Evolutionary conservation across 2,329 filamentous ascomycete species (phyloP).

Genomic region (Calonectria fujianensis): DNA sequence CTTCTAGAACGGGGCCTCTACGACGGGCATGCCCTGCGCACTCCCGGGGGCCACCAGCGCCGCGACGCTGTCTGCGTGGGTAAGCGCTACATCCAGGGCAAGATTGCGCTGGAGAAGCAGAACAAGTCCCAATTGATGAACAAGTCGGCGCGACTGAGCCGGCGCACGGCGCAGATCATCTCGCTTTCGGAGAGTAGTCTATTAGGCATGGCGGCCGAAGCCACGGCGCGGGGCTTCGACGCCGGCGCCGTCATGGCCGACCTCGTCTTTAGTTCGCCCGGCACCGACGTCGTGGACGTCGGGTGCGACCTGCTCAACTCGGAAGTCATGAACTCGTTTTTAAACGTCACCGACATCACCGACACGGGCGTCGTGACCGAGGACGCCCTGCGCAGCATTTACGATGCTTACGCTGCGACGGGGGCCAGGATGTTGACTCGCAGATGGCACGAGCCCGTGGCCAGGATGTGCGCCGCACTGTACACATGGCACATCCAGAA

Average conservation of each 20-base stretch:
- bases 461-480: constrained; percentile 56
- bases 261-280: constrained; percentile 52
- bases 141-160: constrained; percentile 44
- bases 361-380: constrained; percentile 47
- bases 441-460: constrained; percentile 58
- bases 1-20: constrained; percentile 44
- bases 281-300: constrained; percentile 51
- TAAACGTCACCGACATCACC: constrained; percentile 49
- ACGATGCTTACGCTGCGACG: constrained; percentile 48
- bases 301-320: constrained; percentile 51
- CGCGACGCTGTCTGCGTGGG: constrained; percentile 49
- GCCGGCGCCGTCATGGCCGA: constrained; percentile 50
- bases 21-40: constrained; percentile 48
- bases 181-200: constrained; percentile 50
- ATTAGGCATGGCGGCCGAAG: constrained; percentile 51
- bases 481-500: constrained; percentile 60
- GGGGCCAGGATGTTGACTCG: constrained; percentile 57
- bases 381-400: constrained; percentile 44
- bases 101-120: constrained; percentile 49
- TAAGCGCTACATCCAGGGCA: constrained; percentile 51
- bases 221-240: constrained; percentile 48
- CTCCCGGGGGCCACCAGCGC: constrained; percentile 45
- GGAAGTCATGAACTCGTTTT: constrained; percentile 52
- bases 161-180: constrained; percentile 50
- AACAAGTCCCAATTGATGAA: constrained; percentile 46